Percentiles rank a stretch among this genome's conserved stretches.
These are phyloP conservation scores for Xylariaceae sp. DNA, from an alignment of 2,329 filamentous ascomycete species.

Conservation along the genomic window DNA sequence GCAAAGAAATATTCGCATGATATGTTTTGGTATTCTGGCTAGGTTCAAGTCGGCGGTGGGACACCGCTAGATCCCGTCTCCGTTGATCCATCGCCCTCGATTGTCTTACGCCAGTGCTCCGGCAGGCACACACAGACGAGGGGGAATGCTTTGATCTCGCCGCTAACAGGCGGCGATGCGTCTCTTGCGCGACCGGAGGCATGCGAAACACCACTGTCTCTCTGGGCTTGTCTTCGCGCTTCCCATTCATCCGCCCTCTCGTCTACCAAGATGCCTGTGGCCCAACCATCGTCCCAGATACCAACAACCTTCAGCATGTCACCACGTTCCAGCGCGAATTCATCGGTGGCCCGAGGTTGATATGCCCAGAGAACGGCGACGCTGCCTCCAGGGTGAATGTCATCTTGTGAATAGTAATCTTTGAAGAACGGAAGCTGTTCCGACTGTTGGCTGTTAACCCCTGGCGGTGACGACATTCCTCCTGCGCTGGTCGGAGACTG, in stretches of 20 bases:
- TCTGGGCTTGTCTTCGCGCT: constrained; percentile 68
- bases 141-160: constrained; percentile 96
- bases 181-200: constrained; percentile 61
- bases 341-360: constrained; percentile 87
- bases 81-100: constrained; percentile 79
- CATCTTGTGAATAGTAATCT: constrained; percentile 96
- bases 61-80: constrained; percentile 52
- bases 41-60: not conserved
- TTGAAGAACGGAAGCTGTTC: constrained; percentile 97
- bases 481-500: constrained; percentile 72
- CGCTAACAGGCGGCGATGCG: constrained; percentile 61
- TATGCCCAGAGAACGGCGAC: constrained; percentile 96
- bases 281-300: constrained; percentile 99
- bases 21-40: constrained; percentile 23
- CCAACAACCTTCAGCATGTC: constrained; percentile 98
- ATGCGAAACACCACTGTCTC: constrained; percentile 91
- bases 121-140: constrained; percentile 94
- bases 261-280: constrained; percentile 80
- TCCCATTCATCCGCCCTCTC: constrained; percentile 91
- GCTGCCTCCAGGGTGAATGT: constrained; percentile 87
- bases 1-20: constrained; percentile 13
- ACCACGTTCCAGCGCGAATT: constrained; percentile 88
- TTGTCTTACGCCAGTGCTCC: constrained; percentile 94
- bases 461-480: constrained; percentile 81
- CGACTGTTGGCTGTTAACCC: constrained; percentile 82